Percentiles rank a stretch among this genome's conserved stretches.
phyloP scores from a whole-genome alignment of 1,284 basidiomycete genomes.

The Psilocybe mexicana region DNA sequence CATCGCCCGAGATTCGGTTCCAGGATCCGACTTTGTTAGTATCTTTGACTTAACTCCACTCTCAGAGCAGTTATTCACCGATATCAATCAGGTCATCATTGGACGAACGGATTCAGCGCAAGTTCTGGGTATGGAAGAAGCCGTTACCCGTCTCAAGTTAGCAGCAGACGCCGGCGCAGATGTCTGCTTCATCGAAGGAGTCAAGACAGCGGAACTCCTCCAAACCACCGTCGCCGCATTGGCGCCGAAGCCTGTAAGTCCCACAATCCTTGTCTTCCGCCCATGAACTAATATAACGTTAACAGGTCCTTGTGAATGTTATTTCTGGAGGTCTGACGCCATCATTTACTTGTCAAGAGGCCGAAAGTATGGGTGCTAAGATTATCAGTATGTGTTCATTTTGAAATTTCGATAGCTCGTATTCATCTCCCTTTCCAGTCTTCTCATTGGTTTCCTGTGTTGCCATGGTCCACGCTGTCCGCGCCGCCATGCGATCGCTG shows the following conservation, averaged over 20 bases:
- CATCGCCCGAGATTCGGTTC: constrained; percentile 68
- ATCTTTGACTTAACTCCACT: neutral
- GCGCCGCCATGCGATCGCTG: constrained; percentile 67
- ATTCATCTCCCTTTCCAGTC: constrained; percentile 18
- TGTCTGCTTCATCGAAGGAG: constrained; percentile 85
- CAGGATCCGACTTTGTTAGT: constrained; percentile 60
- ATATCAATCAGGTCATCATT: constrained; percentile 61
- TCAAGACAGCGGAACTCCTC: constrained; percentile 68
- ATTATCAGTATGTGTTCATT: constrained; percentile 29
- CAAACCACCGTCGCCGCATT: constrained; percentile 63
- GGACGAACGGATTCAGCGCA: constrained; percentile 83
- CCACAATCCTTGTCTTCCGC: neutral
- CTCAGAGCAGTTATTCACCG: neutral
- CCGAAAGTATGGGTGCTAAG: constrained; percentile 33
- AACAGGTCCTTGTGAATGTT: constrained; percentile 32
- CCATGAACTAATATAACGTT: neutral
- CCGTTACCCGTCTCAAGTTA: constrained; percentile 64
- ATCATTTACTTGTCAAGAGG: constrained; percentile 31
- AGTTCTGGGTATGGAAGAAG: constrained; percentile 81
- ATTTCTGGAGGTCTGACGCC: constrained; percentile 35
- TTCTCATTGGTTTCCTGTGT: constrained; percentile 31
- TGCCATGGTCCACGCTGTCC: constrained; percentile 48
- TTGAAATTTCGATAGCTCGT: neutral
- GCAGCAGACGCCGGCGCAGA: constrained; percentile 79
- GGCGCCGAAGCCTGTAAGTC: constrained; percentile 63